Evolutionary conservation across 2,329 filamentous ascomycete species (phyloP), one percentile per base, ranked within the genome.

Genomic region (Ciborinia camelliae): DNA sequence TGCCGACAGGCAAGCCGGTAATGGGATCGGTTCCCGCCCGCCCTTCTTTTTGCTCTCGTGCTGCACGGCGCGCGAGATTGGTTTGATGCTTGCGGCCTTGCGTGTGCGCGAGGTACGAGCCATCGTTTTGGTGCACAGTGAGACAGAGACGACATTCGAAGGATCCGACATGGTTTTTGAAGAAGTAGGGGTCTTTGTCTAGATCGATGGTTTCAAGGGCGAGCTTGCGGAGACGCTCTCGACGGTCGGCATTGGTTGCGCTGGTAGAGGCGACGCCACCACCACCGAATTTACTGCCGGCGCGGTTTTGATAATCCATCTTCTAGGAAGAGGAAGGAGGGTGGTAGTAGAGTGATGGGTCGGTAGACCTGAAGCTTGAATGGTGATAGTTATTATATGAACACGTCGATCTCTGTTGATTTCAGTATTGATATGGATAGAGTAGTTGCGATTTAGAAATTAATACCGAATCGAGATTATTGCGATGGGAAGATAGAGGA

Each of bases 151-250:
- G 91, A 78, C 95, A 99, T 79, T 99, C 95, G 79, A 97, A 99
- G 75, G 90, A 95, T 75, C 95, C 95, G 73, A 98, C 91, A 79
- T 99, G 94, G 82, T 99, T 99, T 79, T 96, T 96, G 88, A 99
- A 99, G 83, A 98, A 97, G 85, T 98, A 99, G 0, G 95, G 95
- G 80, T 99, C 95, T 81, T 97, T 98, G 80, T 98, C 95, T 68
- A 98, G 90, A 81, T 98, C 94, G 83, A 99, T 99, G 64, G 92
- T 96, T 81, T 99, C 95, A 75, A 99, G 91, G 65, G 95, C 95
- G 75, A 99, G 92, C 81, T 97, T 97, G 78, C 94, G 92, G 47
- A 99, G 89, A 69, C 95, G 93, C 79, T 99, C 95, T 76, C 95
- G 91, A 66, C 95, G 92, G 84, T 98, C 95, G 70, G 95, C 94